Base-by-base conservation (phyloP, 2,329 filamentous ascomycete genomes). In the Diplodia intermedia region DNA sequence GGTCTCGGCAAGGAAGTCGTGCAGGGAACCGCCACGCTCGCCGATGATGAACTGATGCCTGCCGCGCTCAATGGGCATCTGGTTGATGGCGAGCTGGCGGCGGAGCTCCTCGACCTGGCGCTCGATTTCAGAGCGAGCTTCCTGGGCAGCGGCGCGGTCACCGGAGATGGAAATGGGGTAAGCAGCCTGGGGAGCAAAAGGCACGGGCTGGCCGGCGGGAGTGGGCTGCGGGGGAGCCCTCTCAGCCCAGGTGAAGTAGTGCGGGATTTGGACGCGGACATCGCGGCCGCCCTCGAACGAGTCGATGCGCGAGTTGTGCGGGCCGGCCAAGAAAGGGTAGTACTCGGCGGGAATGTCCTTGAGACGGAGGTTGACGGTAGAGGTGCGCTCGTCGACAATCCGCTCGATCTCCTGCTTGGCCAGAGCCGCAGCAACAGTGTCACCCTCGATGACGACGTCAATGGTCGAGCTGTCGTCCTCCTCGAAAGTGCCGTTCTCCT, bases 1-100 rank as follows among this genome's bases (percentile, higher is more conserved):
- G 68, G 95, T 98, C 75, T 97, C 89, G 55, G 89, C 86, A 71
- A 97, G 89, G 83, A 99, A 97, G 55, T 97, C 89, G 68, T 97
- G 89, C 40, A 92, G 84, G 20, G 92, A 89, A 70, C 91, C 86
- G 70, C 92, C 93, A 70, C 90, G 87, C 70, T 94, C 89, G 63
- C 94, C 94, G 71, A 97, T 89, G 75, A 99, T 95, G 83, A 97
- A 98, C 78, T 97, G 94, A 78, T 98, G 95, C 63, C 93, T 89
- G 60, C 92, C 93, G 70, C 90, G 90, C 78, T 94, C 91, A 73
- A 98, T 92, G 6, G 90, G 87, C 52, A 93, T 83, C 78, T 96
- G 90, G 73, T 95, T 89, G 60, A 95, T 83, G 52, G 90, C 88
- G 61, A 98, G 84, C 76, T 92, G 88, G 69, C 88, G 87, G 72